Evolutionary conservation across 2,329 filamentous ascomycete genomes (phyloP).

Genomic region (Aspergillus quadricinctus): DNA sequence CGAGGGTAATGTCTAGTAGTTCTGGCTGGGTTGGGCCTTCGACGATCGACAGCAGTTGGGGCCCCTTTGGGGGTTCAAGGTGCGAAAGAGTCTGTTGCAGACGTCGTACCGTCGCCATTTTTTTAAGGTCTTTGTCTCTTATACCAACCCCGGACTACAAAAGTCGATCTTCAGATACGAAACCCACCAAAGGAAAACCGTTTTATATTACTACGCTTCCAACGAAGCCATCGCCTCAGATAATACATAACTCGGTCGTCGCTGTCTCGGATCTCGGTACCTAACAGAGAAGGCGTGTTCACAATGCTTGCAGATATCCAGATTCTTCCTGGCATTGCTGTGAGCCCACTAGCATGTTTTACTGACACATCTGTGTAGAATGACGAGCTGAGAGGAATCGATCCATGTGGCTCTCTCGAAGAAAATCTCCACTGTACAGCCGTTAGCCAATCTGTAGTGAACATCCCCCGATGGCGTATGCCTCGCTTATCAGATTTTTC

Average conservation of each 20-base stretch:
- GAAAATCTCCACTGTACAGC: not conserved
- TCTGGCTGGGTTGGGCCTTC: conserved; percentile 65
- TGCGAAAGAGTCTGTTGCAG: conserved; percentile 30
- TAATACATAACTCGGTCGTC: not conserved
- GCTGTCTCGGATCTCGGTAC: not conserved
- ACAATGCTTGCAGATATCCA: not conserved
- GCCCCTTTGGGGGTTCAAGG: conserved; percentile 14
- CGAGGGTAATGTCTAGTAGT: conserved; percentile 66
- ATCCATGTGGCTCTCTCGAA: not conserved
- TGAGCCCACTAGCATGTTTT: not conserved
- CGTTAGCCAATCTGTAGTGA: not conserved
- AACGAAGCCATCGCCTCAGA: not conserved
- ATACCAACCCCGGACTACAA: not conserved
- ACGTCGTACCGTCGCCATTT: conserved; percentile 26
- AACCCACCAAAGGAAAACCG: not conserved
- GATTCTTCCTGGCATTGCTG: not conserved
- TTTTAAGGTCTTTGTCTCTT: not conserved
- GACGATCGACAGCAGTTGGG: conserved; percentile 51
- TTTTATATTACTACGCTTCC: not conserved
- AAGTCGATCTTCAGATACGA: not conserved
- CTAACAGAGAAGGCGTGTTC: not conserved
- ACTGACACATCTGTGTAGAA: not conserved
- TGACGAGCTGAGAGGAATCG: not conserved
- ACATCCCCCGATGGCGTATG: not conserved
- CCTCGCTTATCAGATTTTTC: not conserved